Conservation (phyloP, 805 yeast species). For the Candida awuae region DNA sequence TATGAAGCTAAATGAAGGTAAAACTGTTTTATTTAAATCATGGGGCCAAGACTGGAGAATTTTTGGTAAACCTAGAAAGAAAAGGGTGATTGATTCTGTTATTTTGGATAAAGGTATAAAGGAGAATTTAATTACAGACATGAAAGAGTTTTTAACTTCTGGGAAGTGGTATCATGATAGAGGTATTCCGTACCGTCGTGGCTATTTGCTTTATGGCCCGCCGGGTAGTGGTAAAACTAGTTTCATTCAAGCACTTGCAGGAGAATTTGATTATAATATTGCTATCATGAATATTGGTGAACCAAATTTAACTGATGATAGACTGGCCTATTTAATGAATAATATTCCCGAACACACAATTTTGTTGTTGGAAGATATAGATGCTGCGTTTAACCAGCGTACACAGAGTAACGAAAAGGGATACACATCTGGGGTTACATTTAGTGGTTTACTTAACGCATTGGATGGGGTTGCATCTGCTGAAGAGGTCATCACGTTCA, state of each 20-base stretch:
- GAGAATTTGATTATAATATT: constrained; percentile 90
- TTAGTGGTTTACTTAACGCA: constrained; percentile 88
- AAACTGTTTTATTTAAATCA: constrained; percentile 85
- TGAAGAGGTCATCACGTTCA: constrained; percentile 91
- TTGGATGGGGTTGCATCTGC: constrained; percentile 97
- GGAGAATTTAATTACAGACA: constrained; percentile 59
- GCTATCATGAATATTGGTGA: constrained; percentile 89
- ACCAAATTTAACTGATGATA: constrained; percentile 85
- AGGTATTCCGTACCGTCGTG: constrained; percentile 97
- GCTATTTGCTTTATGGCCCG: constrained; percentile 90
- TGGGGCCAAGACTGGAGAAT: constrained; percentile 99
- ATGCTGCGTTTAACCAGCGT: constrained; percentile 88
- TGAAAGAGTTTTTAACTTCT: constrained; percentile 66
- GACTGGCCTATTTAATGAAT: constrained; percentile 92
- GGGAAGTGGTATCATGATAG: constrained; percentile 91
- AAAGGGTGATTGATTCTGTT: constrained; percentile 78
- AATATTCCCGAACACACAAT: constrained; percentile 88
- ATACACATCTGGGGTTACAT: constrained; percentile 82
- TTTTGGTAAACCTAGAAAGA: constrained; percentile 90
- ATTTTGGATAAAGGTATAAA: constrained; percentile 72
- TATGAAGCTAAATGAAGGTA: constrained; percentile 75
- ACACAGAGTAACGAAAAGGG: constrained; percentile 72
- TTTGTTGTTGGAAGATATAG: constrained; percentile 82
- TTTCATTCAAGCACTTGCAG: constrained; percentile 93
- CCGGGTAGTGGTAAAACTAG: constrained; percentile 98